phyloP scores from a whole-genome alignment of 2,329 filamentous ascomycete species.

The Leptographium lundbergii region DNA sequence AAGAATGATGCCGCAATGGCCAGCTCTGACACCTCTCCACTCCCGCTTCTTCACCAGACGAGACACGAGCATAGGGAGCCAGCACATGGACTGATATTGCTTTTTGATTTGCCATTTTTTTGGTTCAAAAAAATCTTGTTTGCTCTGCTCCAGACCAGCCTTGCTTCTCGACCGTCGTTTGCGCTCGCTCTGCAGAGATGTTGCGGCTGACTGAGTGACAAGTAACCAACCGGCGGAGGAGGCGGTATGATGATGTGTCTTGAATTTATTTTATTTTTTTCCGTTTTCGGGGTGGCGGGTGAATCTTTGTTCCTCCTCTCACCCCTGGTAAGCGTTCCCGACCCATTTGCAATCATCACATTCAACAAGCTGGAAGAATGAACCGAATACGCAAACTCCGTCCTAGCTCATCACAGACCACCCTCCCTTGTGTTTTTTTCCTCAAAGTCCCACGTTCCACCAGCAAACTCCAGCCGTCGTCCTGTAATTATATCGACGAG shows the following conservation, averaged over 20 bases:
- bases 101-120: not conserved
- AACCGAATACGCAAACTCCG: constrained; percentile 5
- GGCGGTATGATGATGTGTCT: not conserved
- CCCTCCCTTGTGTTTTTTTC: not conserved
- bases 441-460: not conserved
- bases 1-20: too few species aligned
- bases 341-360: constrained; percentile 2
- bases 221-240: not conserved
- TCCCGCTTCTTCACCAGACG: not conserved
- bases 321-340: not conserved
- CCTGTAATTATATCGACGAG: constrained; percentile 73
- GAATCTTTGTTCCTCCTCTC: not conserved
- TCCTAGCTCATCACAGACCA: not conserved
- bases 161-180: not conserved
- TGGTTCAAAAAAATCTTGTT: not conserved
- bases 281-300: not conserved
- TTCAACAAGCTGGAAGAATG: constrained; percentile 3
- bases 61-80: not conserved
- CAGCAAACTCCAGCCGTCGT: not conserved
- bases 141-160: not conserved
- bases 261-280: constrained; percentile 1
- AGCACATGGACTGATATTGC: not conserved
- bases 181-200: not conserved
- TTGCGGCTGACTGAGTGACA: not conserved
- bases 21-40: too few species aligned